These are phyloP conservation scores for Backusella tuberculispora DNA, from an alignment of 192 early-diverging fungal species.

Conservation along the genomic window DNA sequence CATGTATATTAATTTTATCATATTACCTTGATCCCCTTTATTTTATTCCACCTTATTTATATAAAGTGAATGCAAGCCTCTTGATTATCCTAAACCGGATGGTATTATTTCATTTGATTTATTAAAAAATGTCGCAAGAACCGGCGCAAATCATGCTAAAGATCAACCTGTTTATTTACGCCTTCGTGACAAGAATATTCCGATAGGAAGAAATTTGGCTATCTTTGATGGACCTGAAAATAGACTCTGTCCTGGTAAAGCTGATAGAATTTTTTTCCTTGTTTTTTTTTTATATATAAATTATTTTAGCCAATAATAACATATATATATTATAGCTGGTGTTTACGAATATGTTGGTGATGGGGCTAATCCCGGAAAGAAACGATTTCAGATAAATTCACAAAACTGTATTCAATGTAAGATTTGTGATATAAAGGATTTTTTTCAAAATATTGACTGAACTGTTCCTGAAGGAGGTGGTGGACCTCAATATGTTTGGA, in stretches of 20 bases:
- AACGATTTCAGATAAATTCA: not conserved
- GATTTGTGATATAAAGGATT: not conserved
- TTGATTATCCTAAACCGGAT: conserved; percentile 97
- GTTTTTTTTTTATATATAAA: too few species aligned
- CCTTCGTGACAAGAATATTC: conserved; percentile 72
- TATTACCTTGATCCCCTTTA: not conserved
- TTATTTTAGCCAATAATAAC: too few species aligned
- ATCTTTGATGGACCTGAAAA: conserved; percentile 93
- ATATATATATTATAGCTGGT: conserved; percentile 75
- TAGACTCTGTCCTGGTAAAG: conserved; percentile 90
- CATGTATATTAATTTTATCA: not conserved
- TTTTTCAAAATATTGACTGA: not conserved
- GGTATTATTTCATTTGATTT: conserved; percentile 94
- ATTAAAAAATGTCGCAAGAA: conserved; percentile 89
- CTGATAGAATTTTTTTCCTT: not conserved
- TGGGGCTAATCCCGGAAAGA: conserved; percentile 48
- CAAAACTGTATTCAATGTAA: not conserved
- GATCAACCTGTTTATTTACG: conserved; percentile 94
- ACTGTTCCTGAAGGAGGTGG: not conserved
- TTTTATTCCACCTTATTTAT: not conserved
- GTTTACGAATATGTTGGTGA: conserved; percentile 98
- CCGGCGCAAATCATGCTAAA: conserved; percentile 92
- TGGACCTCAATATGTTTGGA: not conserved
- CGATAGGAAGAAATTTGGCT: conserved; percentile 80
- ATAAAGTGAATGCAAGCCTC: conserved; percentile 66